Evolutionary conservation across 2,329 filamentous ascomycete species (phyloP).

Genomic region (Xylariaceae sp.): DNA sequence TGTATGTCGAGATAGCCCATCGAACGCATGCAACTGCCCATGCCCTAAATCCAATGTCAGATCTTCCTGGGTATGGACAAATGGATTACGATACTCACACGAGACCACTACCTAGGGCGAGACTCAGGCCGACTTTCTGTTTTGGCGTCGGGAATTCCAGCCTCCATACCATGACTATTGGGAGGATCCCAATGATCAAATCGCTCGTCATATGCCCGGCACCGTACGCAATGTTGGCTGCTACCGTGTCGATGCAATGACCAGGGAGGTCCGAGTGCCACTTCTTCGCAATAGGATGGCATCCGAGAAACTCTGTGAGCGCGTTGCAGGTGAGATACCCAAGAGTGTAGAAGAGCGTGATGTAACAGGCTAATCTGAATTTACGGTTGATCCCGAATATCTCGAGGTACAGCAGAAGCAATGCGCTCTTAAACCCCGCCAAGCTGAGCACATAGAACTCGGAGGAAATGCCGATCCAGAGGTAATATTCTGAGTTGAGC

Average conservation of each 20-base stretch:
- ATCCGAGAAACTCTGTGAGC: conserved; percentile 31
- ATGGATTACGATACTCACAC: conserved; percentile 16
- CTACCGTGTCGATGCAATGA: conserved; percentile 22
- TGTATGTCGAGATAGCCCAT: conserved; percentile 26
- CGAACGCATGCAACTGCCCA: conserved; percentile 25
- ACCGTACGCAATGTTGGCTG: conserved; percentile 25
- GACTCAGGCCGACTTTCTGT: conserved; percentile 26
- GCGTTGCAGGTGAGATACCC: conserved; percentile 59
- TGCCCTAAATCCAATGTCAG: conserved; percentile 12
- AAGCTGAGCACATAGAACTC: conserved; percentile 25
- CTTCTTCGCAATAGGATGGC: conserved; percentile 24
- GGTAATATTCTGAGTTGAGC: conserved; percentile 25
- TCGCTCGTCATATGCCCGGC: conserved; percentile 27
- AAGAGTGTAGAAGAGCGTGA: conserved; percentile 35
- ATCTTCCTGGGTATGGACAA: neutral
- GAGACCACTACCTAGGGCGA: conserved; percentile 23
- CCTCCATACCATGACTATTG: conserved; percentile 23
- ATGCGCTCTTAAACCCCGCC: conserved; percentile 26
- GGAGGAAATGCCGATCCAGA: conserved; percentile 27
- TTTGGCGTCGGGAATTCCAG: conserved; percentile 20
- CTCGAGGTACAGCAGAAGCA: conserved; percentile 25
- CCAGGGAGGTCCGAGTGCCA: conserved; percentile 20
- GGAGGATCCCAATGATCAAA: conserved; percentile 26
- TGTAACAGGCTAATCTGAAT: conserved; percentile 24
- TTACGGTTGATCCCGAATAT: conserved; percentile 23